These are phyloP conservation scores for Rhizophora mangle DNA, from an alignment of 345 rosid genomes.

Conservation along the genomic window DNA sequence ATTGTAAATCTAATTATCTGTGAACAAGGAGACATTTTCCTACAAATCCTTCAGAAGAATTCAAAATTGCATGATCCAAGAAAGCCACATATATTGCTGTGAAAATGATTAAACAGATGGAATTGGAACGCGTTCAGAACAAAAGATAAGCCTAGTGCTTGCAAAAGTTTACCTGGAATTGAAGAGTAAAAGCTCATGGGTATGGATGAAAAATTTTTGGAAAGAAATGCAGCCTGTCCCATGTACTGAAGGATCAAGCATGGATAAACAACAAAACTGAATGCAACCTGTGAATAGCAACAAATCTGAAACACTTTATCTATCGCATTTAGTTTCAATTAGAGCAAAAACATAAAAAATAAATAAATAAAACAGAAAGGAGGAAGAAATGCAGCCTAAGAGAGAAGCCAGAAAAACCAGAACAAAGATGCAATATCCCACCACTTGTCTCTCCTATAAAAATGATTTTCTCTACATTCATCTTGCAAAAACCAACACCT, in stretches of 20 bases:
- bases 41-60: constrained; percentile 1
- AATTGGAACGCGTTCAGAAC: constrained; percentile 5
- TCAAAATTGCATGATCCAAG: background rate
- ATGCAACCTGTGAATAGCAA: constrained; percentile 65
- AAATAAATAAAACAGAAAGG: background rate
- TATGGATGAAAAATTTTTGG: constrained; percentile 61
- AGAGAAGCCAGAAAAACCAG: background rate
- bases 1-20: too few species aligned
- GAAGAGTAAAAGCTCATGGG: constrained; percentile 74
- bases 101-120: constrained; percentile 9
- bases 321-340: background rate
- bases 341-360: background rate
- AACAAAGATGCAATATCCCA: constrained; percentile 1
- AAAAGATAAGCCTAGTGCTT: background rate
- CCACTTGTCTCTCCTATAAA: background rate
- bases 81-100: background rate
- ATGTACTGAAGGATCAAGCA: constrained; percentile 96
- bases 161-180: constrained; percentile 64
- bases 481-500: background rate
- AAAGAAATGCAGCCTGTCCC: constrained; percentile 97
- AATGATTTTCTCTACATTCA: background rate
- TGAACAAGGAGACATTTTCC: background rate
- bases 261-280: constrained; percentile 70
- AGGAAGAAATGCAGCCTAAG: too few species aligned
- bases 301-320: background rate